These are phyloP conservation scores for Gracilaria caudata DNA, from an alignment of 23 red algal species.

Conservation along the genomic window DNA sequence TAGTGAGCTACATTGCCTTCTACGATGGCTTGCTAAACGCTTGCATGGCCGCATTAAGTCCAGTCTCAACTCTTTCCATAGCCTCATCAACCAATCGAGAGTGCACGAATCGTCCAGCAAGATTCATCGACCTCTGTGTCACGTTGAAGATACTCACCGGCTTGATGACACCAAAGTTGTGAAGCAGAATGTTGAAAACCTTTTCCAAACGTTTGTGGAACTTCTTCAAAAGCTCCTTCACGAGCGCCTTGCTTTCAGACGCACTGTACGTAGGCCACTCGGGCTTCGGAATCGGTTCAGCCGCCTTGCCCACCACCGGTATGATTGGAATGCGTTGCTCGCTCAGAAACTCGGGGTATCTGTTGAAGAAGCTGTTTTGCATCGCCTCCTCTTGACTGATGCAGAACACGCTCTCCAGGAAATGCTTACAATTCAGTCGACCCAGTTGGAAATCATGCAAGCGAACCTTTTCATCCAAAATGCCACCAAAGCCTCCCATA, in stretches of 20 bases:
- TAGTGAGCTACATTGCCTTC: neutral
- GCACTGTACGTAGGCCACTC: constrained; percentile 12
- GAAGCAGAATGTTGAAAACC: neutral
- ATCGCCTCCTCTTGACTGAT: constrained; percentile 2
- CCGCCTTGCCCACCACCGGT: constrained; percentile 32
- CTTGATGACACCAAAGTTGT: constrained; percentile 4
- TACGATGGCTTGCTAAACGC: neutral
- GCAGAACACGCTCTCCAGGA: constrained; percentile 23
- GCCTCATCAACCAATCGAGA: neutral
- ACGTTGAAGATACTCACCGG: neutral
- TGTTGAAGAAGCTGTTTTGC: neutral
- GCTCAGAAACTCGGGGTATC: neutral
- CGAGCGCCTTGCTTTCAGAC: constrained; percentile 5
- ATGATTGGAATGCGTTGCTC: constrained; percentile 31
- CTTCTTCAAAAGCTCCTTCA: neutral
- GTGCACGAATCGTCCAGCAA: neutral
- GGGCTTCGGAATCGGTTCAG: neutral
- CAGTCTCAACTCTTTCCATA: neutral
- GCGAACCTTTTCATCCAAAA: constrained; percentile 22
- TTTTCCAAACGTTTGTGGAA: neutral
- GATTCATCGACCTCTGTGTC: neutral
- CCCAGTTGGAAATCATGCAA: constrained; percentile 53
- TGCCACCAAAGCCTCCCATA: constrained; percentile 28
- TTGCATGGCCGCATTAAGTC: neutral
- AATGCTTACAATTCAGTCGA: constrained; percentile 27